phyloP scores from a whole-genome alignment of 352 stramenopile species.

The Globisporangium canariense region DNA sequence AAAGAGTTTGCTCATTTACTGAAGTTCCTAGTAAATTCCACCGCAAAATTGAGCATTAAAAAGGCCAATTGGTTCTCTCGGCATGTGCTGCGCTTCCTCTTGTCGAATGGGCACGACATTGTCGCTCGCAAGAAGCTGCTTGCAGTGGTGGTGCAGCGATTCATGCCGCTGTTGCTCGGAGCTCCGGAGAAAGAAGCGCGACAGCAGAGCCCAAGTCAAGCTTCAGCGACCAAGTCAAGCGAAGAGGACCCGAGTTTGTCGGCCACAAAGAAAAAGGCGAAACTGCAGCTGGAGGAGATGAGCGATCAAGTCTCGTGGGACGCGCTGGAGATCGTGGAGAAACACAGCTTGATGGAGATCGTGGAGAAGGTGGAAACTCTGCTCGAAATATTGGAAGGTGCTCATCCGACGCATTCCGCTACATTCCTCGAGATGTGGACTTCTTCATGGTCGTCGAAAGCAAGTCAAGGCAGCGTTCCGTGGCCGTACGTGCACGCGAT shows the following conservation, averaged over 20 bases:
- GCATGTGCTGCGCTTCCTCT: conserved; percentile 56
- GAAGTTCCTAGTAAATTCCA: conserved; percentile 40
- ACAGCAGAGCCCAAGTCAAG: conserved; percentile 14
- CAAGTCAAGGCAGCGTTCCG: conserved; percentile 17
- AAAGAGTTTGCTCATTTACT: conserved; percentile 31
- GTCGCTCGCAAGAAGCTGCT: conserved; percentile 28
- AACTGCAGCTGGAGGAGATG: background rate
- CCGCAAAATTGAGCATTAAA: conserved; percentile 48
- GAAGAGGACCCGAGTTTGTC: background rate
- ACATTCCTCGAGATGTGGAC: conserved; percentile 50
- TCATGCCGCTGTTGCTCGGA: conserved; percentile 57
- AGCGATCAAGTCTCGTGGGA: conserved; percentile 10
- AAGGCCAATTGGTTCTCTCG: conserved; percentile 74
- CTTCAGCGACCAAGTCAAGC: conserved; percentile 15
- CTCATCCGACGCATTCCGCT: conserved; percentile 10
- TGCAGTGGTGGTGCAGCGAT: conserved; percentile 29
- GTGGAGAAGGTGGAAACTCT: conserved; percentile 21
- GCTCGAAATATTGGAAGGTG: conserved; percentile 14
- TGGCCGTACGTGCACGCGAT: conserved; percentile 50
- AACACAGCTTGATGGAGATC: conserved; percentile 19
- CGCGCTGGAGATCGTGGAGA: conserved; percentile 18
- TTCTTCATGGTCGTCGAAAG: conserved; percentile 33
- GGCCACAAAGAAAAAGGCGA: background rate
- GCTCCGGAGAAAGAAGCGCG: conserved; percentile 23
- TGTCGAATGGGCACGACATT: conserved; percentile 32